Evolutionary conservation across 140 eudicot genomes (phyloP).

Genomic region (Oenanthe javanica): DNA sequence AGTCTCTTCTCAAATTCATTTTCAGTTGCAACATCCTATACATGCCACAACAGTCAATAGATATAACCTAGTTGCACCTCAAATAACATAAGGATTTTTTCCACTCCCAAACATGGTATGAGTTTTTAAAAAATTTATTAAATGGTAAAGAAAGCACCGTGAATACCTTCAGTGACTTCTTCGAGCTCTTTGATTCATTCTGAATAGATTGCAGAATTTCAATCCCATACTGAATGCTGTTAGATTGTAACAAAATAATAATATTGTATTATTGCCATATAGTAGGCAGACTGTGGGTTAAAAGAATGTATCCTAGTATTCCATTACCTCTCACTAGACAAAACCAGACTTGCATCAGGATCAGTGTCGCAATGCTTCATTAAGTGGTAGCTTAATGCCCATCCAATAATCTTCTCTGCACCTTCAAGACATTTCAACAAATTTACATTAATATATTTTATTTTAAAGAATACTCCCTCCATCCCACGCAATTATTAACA

Average conservation of each 20-base stretch:
- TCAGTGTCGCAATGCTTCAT: constrained; percentile 55
- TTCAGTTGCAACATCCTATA: constrained; percentile 82
- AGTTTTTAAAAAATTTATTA: neutral
- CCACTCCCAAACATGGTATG: neutral
- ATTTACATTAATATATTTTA: neutral
- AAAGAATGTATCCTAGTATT: neutral
- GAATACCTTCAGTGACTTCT: constrained; percentile 89
- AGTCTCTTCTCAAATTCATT: constrained; percentile 96
- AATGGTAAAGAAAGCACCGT: constrained; percentile 9
- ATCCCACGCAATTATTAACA: no score
- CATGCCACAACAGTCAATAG: neutral
- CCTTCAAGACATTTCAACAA: constrained; percentile 37
- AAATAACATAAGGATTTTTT: no score
- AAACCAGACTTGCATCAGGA: constrained; percentile 47
- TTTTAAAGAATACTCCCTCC: no score
- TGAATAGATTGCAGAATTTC: constrained; percentile 57
- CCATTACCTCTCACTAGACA: constrained; percentile 69
- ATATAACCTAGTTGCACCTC: no score
- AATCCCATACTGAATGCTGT: constrained; percentile 77
- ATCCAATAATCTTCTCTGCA: constrained; percentile 86
- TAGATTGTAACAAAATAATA: neutral
- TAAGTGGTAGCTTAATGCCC: constrained; percentile 81
- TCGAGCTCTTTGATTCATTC: constrained; percentile 76
- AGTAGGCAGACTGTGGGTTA: neutral
- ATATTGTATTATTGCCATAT: neutral